These are phyloP conservation scores for Chloranthus sessilifolius DNA, from an alignment of 164 flowering plant species.

Conservation along the genomic window DNA sequence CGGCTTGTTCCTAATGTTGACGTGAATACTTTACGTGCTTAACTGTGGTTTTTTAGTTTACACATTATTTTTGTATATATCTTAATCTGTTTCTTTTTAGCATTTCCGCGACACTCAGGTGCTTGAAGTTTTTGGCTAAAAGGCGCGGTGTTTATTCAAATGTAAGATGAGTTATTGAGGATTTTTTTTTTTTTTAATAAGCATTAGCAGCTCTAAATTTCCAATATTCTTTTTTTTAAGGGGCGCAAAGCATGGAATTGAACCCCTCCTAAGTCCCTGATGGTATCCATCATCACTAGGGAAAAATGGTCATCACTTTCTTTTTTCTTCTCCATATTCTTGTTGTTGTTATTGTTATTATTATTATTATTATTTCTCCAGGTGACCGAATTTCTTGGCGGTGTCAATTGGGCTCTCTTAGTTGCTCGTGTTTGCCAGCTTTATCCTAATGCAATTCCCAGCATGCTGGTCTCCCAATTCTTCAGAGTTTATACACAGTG, in stretches of 20 bases:
- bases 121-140: constrained; percentile 86
- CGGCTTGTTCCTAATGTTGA: constrained; percentile 34
- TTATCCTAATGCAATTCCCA: constrained; percentile 86
- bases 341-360: too few relatives aligned
- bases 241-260: too few relatives aligned
- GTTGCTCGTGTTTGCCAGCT: constrained; percentile 91
- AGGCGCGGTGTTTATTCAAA: constrained; percentile 91
- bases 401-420: constrained; percentile 91
- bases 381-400: constrained; percentile 98
- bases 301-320: too few relatives aligned
- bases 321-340: too few relatives aligned
- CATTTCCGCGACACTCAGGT: constrained; percentile 72
- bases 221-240: too few relatives aligned
- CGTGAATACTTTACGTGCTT: constrained; percentile 11
- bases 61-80: constrained; percentile 35
- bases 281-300: too few relatives aligned
- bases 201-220: too few relatives aligned
- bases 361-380: constrained; percentile 20
- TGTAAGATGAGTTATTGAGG: constrained; percentile 45
- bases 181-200: too few relatives aligned
- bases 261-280: too few relatives aligned
- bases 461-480: constrained; percentile 88
- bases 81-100: constrained; percentile 29
- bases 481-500: constrained; percentile 87
- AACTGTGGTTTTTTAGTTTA: neutral